Percentiles rank a stretch among this genome's conserved stretches.
phyloP scores from a whole-genome alignment of 2,329 filamentous ascomycete genomes.

The Pyrenophora graminea region DNA sequence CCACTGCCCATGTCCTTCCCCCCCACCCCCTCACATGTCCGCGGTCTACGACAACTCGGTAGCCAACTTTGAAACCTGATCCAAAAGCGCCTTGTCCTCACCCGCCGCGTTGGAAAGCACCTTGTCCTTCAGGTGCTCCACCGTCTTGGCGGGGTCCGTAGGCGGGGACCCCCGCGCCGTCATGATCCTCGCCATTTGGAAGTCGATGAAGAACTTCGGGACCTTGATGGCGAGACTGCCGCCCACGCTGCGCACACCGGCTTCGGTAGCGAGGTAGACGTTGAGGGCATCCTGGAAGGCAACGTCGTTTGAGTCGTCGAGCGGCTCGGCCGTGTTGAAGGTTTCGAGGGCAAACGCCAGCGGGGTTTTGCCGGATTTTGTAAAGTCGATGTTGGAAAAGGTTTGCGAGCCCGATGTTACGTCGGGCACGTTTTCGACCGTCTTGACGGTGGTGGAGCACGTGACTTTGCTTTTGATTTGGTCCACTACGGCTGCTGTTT shows the following conservation, averaged over 20 bases:
- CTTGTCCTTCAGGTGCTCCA: constrained; percentile 63
- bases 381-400: constrained; percentile 63
- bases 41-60: constrained; percentile 20
- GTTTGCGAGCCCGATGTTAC: constrained; percentile 56
- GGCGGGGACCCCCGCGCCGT: constrained; percentile 63
- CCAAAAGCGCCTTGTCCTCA: constrained; percentile 55
- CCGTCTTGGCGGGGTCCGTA: constrained; percentile 56
- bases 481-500: constrained; percentile 52
- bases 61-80: constrained; percentile 52
- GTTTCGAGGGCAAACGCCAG: constrained; percentile 59
- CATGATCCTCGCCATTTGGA: constrained; percentile 63
- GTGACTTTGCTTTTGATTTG: constrained; percentile 53
- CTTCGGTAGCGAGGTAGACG: constrained; percentile 64
- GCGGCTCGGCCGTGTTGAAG: constrained; percentile 58
- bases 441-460: constrained; percentile 55
- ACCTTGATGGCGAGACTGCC: constrained; percentile 62
- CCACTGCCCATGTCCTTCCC: too few relatives aligned
- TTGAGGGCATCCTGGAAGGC: constrained; percentile 60
- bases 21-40: background rate
- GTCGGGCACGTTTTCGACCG: constrained; percentile 60
- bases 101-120: constrained; percentile 60
- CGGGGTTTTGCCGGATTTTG: constrained; percentile 53
- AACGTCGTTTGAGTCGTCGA: constrained; percentile 56
- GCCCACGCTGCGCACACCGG: constrained; percentile 59
- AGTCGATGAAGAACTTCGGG: constrained; percentile 66